Percentiles rank a stretch among this genome's conserved stretches.
Conservation (phyloP, 2,329 filamentous ascomycete genomes). For the Aspergillus neoniger region DNA sequence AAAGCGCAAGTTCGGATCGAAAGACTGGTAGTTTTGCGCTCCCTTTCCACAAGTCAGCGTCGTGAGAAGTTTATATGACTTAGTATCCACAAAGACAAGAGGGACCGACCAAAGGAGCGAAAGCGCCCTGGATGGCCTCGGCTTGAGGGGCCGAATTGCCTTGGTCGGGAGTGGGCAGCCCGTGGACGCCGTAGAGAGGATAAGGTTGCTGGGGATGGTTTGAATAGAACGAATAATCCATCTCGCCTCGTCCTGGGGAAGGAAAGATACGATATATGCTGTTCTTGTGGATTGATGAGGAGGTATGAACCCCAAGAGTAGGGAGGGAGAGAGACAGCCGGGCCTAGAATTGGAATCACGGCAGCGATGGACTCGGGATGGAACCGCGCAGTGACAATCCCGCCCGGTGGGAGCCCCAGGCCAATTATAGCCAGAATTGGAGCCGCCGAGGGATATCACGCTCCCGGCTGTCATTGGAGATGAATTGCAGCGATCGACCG, state of each 20-base stretch:
- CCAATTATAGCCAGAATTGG: background rate
- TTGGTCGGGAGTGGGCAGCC: slow-evolving; percentile 28
- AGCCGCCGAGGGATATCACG: background rate
- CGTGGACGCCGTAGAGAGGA: slow-evolving; percentile 13
- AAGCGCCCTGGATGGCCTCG: slow-evolving; percentile 50
- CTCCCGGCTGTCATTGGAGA: slow-evolving; percentile 1
- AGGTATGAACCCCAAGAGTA: background rate
- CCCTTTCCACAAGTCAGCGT: slow-evolving; percentile 16
- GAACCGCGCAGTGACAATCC: background rate
- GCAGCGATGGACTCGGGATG: background rate
- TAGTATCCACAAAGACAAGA: background rate
- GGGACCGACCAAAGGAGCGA: slow-evolving; percentile 32
- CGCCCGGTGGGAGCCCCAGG: background rate
- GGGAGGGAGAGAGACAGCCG: background rate
- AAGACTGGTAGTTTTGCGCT: slow-evolving; percentile 36
- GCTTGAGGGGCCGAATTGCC: slow-evolving; percentile 41
- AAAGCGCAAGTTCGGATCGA: slow-evolving; percentile 43
- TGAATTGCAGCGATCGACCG: background rate
- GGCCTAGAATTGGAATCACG: slow-evolving; percentile 1
- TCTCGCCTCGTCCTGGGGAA: background rate
- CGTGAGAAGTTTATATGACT: background rate
- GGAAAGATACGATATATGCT: background rate
- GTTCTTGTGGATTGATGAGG: background rate
- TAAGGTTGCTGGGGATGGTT: slow-evolving; percentile 11
- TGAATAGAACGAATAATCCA: slow-evolving; percentile 19